phyloP scores from a whole-genome alignment of 129 eudicot species.

The Tagetes patula region DNA sequence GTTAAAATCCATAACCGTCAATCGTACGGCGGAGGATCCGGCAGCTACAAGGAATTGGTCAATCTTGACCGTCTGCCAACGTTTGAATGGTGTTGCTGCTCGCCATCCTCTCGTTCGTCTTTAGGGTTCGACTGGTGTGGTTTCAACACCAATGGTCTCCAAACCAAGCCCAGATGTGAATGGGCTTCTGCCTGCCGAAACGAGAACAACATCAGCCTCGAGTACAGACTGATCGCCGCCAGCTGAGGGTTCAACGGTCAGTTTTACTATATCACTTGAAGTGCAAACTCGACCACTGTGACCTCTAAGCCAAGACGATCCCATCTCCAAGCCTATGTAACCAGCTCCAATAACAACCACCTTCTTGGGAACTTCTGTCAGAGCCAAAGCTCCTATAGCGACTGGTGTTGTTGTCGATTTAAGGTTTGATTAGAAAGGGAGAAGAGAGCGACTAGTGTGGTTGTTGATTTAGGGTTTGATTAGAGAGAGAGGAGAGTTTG shows the following conservation, averaged over 20 bases:
- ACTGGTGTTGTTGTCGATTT: too few species aligned
- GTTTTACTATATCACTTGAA: constrained; percentile 51
- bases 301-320: constrained; percentile 30
- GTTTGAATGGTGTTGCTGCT: constrained; percentile 31
- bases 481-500: too few species aligned
- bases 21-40: constrained; percentile 21
- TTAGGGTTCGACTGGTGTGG: constrained; percentile 56
- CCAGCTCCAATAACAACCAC: constrained; percentile 28
- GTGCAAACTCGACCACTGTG: constrained; percentile 32
- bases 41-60: constrained; percentile 36
- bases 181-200: constrained; percentile 83
- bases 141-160: constrained; percentile 76
- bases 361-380: constrained; percentile 20
- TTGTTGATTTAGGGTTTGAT: too few species aligned
- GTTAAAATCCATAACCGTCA: constrained; percentile 50
- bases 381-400: constrained; percentile 20
- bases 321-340: constrained; percentile 32
- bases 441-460: too few species aligned
- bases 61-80: constrained; percentile 67
- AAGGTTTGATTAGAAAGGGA: too few species aligned
- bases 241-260: constrained; percentile 80
- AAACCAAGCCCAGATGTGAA: constrained; percentile 71
- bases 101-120: too few species aligned
- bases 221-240: constrained; percentile 80
- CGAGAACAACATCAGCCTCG: constrained; percentile 91